phyloP scores from a whole-genome alignment of 441 rosid species.

The Populus tomentosa region DNA sequence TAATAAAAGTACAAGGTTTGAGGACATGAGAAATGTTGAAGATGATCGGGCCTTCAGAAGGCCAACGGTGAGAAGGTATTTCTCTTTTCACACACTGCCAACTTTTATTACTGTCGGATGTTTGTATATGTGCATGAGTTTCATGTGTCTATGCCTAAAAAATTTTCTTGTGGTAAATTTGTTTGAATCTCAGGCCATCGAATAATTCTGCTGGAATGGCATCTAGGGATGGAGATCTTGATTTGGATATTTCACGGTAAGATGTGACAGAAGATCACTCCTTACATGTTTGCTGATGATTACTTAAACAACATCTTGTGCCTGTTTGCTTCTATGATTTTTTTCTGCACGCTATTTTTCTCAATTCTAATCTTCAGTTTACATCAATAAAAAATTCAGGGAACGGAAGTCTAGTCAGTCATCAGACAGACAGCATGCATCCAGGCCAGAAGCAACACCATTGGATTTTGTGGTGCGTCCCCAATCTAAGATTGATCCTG shows the following conservation, averaged over 20 bases:
- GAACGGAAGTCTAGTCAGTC: slow-evolving; percentile 68
- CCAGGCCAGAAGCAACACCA: slow-evolving; percentile 96
- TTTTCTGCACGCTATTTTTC: not conserved
- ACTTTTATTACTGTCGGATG: not conserved
- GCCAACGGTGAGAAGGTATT: slow-evolving; percentile 73
- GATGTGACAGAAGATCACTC: slow-evolving; percentile 10
- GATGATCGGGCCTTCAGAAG: slow-evolving; percentile 79
- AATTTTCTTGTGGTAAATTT: not conserved
- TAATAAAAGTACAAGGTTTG: slow-evolving; percentile 96
- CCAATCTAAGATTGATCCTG: slow-evolving; percentile 91
- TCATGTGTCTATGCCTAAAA: not conserved
- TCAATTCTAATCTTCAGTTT: not conserved
- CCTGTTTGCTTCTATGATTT: slow-evolving; percentile 3
- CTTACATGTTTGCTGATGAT: not conserved
- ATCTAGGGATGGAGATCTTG: slow-evolving; percentile 89
- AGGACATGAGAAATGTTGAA: slow-evolving; percentile 77
- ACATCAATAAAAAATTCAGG: slow-evolving; percentile 32
- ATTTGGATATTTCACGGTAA: slow-evolving; percentile 73
- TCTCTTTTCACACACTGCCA: not conserved
- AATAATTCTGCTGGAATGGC: slow-evolving; percentile 67
- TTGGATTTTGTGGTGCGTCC: slow-evolving; percentile 92
- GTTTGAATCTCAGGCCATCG: slow-evolving; percentile 43
- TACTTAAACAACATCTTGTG: not conserved
- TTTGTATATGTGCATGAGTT: not conserved
- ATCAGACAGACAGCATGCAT: slow-evolving; percentile 59